phyloP scores from a whole-genome alignment of 192 early-diverging fungal species.

The Mortierella antarctica region DNA sequence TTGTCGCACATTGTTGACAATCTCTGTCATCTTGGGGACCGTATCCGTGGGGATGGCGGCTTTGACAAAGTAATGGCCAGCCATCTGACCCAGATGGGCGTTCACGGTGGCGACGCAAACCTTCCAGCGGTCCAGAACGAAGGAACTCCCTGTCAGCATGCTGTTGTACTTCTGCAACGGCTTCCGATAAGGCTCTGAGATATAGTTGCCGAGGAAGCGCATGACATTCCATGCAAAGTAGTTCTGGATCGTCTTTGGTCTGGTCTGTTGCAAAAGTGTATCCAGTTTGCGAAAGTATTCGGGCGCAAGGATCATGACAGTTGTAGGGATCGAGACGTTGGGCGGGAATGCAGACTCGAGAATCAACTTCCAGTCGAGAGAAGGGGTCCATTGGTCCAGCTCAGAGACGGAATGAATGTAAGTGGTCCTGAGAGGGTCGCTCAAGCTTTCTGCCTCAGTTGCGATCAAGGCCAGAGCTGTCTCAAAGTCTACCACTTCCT shows the following conservation, averaged over 20 bases:
- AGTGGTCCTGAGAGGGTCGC: not conserved
- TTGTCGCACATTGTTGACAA: conserved; percentile 52
- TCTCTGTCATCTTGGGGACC: conserved; percentile 50
- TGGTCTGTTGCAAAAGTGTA: conserved; percentile 12
- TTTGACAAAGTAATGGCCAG: conserved; percentile 59
- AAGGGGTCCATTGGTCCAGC: conserved; percentile 34
- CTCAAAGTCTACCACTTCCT: conserved; percentile 66
- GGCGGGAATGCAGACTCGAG: conserved; percentile 38
- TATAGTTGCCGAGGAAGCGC: conserved; percentile 32
- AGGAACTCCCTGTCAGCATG: not conserved
- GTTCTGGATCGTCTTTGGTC: conserved; percentile 37
- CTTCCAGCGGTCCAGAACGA: conserved; percentile 13
- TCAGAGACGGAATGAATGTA: not conserved
- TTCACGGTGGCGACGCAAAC: conserved; percentile 50
- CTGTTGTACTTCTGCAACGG: conserved; percentile 34
- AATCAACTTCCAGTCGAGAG: conserved; percentile 53
- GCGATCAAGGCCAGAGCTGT: conserved; percentile 46
- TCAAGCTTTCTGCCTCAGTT: not conserved
- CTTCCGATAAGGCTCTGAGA: conserved; percentile 46
- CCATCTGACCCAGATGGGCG: conserved; percentile 47
- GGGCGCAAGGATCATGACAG: conserved; percentile 35
- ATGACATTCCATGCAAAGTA: conserved; percentile 67
- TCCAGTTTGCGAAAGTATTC: conserved; percentile 37
- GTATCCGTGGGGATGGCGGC: conserved; percentile 49
- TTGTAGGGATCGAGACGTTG: conserved; percentile 24